A percentile compares a stretch with the other conserved stretches of the same genome.
These are phyloP conservation scores for Solanum tacnaense DNA, from an alignment of 257 asterid genomes.

Conservation along the genomic window DNA sequence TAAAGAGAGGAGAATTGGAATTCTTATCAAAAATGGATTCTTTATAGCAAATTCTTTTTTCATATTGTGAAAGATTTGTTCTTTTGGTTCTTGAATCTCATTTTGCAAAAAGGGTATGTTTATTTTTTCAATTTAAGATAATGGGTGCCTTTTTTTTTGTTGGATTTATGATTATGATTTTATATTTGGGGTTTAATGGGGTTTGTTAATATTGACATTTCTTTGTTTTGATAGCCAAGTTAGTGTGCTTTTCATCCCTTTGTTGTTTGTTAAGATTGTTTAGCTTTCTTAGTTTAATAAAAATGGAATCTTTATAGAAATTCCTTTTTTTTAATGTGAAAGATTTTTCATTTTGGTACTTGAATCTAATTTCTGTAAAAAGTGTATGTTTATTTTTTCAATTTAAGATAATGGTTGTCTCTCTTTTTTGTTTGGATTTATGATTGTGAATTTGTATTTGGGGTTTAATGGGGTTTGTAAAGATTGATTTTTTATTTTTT, in stretches of 20 bases:
- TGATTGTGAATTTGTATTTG: not conserved
- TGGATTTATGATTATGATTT: not conserved
- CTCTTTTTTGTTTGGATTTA: not conserved
- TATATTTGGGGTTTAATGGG: constrained; percentile 20
- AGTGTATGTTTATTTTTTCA: not conserved
- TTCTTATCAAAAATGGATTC: not conserved
- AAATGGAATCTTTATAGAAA: not conserved
- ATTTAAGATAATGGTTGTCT: not conserved
- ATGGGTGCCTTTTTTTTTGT: not conserved
- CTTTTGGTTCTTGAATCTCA: not conserved
- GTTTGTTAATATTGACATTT: constrained; percentile 28
- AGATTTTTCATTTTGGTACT: not conserved
- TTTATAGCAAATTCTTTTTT: not conserved
- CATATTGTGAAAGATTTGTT: not conserved
- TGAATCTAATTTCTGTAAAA: not conserved
- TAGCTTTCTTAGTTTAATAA: not conserved
- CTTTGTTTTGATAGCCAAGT: constrained; percentile 31
- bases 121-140: not conserved
- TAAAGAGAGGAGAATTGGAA: not conserved
- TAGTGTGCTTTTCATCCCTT: constrained; percentile 11
- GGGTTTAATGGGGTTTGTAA: constrained; percentile 24
- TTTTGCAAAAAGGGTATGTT: not conserved
- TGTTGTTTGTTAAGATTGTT: not conserved
- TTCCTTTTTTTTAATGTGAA: no score
- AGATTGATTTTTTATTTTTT: constrained; percentile 25